These are phyloP conservation scores for Hyaloscypha variabilis DNA, from an alignment of 495 filamentous ascomycete genomes.

Conservation along the genomic window DNA sequence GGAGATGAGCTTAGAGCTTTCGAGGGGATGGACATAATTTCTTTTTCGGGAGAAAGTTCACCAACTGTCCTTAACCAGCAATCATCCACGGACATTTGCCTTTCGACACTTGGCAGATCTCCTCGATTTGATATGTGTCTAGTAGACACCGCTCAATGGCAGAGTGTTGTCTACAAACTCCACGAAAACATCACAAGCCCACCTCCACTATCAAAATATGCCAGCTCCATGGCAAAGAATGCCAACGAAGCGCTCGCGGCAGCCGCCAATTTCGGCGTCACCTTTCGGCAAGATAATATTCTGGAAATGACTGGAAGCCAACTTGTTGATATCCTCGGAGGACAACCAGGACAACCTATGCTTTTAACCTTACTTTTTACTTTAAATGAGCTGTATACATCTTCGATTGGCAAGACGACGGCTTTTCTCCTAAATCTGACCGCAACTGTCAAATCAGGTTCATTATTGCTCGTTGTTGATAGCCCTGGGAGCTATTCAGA, in stretches of 20 bases:
- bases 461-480: slow-evolving; percentile 84
- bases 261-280: slow-evolving; percentile 38
- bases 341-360: slow-evolving; percentile 30
- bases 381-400: slow-evolving; percentile 90
- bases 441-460: slow-evolving; percentile 51
- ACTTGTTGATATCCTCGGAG: slow-evolving; percentile 42
- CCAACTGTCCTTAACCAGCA: not conserved
- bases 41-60: not conserved
- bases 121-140: slow-evolving; percentile 56
- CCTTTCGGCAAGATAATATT: slow-evolving; percentile 65
- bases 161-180: slow-evolving; percentile 57
- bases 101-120: not conserved
- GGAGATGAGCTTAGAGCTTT: not conserved
- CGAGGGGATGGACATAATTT: slow-evolving; percentile 14
- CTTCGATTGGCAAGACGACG: slow-evolving; percentile 74
- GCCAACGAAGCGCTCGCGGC: slow-evolving; percentile 35
- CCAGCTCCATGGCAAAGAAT: slow-evolving; percentile 52
- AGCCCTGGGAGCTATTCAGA: slow-evolving; percentile 92
- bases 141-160: slow-evolving; percentile 84
- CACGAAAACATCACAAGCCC: slow-evolving; percentile 44
- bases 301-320: slow-evolving; percentile 49
- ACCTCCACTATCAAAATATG: slow-evolving; percentile 53
- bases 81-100: not conserved
- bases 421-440: slow-evolving; percentile 70
- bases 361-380: slow-evolving; percentile 90